Percentiles rank a stretch among this genome's conserved stretches.
phyloP scores from a whole-genome alignment of 805 yeast genomes.

The Clavispora fructus region DNA sequence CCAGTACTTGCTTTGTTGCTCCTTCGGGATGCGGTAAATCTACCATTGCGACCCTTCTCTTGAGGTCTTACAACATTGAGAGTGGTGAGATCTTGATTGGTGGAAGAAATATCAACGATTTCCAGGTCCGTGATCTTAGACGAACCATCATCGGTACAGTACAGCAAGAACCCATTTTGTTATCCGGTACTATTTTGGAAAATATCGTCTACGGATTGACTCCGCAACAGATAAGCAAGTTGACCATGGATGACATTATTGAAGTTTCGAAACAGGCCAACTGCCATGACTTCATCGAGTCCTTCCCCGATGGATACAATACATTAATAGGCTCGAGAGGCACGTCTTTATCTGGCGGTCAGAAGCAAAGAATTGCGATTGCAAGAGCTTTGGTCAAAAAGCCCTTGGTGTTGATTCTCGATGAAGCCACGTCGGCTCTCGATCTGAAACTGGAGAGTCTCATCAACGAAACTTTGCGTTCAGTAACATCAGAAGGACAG shows the following conservation, averaged over 20 bases:
- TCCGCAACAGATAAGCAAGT: conserved; percentile 25
- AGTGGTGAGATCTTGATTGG: conserved; percentile 48
- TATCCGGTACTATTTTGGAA: conserved; percentile 51
- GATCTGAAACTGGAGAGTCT: conserved; percentile 48
- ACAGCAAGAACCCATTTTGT: conserved; percentile 57
- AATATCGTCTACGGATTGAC: conserved; percentile 52
- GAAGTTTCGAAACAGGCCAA: conserved; percentile 49
- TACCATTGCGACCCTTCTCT: conserved; percentile 49
- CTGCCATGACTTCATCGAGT: conserved; percentile 50
- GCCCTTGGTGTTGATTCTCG: conserved; percentile 59
- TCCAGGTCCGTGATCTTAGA: conserved; percentile 47
- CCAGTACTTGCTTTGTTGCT: conserved; percentile 44
- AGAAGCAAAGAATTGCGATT: conserved; percentile 71
- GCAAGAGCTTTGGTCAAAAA: conserved; percentile 68
- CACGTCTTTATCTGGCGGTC: conserved; percentile 65
- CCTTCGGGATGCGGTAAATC: conserved; percentile 61
- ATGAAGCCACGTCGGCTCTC: conserved; percentile 65
- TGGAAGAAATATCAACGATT: conserved; percentile 42
- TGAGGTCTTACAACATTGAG: conserved; percentile 48
- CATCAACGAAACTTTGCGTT: conserved; percentile 37
- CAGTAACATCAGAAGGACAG: conserved; percentile 31
- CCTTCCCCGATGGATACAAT: conserved; percentile 57
- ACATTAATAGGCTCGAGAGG: conserved; percentile 55
- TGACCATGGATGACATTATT: conserved; percentile 38
- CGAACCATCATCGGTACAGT: conserved; percentile 49